phyloP scores from a whole-genome alignment of 2,329 filamentous ascomycete genomes.

The Pseudocercospora macadamiae region DNA sequence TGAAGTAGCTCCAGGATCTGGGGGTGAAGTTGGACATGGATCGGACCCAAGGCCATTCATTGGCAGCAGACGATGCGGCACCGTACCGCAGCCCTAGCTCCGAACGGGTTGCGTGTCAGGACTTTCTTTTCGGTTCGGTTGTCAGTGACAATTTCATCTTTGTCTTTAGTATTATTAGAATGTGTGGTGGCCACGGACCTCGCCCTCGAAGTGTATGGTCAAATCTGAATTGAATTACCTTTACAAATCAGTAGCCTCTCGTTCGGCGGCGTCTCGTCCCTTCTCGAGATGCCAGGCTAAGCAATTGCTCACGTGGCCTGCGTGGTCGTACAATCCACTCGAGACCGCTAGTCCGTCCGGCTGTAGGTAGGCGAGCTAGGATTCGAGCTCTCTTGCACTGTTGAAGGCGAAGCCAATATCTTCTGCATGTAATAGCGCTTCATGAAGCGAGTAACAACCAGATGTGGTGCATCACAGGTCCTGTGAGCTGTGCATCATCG shows the following conservation, averaged over 20 bases:
- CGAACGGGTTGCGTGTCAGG: constrained; percentile 2
- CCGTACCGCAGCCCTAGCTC: background rate
- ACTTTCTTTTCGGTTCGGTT: constrained; percentile 13
- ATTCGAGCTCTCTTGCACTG: background rate
- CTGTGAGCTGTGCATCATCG: constrained; percentile 6
- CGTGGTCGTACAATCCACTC: background rate
- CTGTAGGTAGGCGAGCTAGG: constrained; percentile 10
- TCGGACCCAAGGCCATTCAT: background rate
- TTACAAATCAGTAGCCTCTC: constrained; percentile 3
- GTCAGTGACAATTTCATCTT: background rate
- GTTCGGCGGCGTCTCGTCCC: background rate
- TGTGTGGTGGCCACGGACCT: constrained; percentile 5
- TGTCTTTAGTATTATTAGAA: constrained; percentile 1
- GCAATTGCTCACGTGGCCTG: background rate
- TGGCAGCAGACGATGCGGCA: background rate
- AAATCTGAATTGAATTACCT: background rate
- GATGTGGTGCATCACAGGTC: too few species aligned
- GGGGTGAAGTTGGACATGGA: background rate
- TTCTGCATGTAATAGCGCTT: background rate
- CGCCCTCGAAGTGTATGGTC: background rate
- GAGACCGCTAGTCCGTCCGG: constrained; percentile 3
- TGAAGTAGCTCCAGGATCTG: background rate
- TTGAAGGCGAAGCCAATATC: background rate
- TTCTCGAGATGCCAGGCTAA: background rate
- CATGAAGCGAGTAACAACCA: constrained; percentile 10